phyloP scores from a whole-genome alignment of 2,329 filamentous ascomycete species.

The Tolypocladium amazonense region DNA sequence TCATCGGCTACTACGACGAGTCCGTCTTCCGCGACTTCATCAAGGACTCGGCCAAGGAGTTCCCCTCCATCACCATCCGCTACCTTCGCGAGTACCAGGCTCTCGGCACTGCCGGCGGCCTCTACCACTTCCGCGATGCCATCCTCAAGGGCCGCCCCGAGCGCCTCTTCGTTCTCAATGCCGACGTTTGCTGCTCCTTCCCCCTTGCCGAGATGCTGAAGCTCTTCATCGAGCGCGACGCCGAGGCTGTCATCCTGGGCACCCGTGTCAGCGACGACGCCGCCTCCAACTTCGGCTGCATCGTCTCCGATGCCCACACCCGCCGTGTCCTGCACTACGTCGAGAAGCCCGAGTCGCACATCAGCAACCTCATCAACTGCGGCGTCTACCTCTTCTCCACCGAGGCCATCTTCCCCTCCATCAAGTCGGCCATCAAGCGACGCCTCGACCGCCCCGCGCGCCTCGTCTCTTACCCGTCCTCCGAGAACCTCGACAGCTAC shows the following conservation, averaged over 20 bases:
- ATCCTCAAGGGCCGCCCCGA: conserved; percentile 94
- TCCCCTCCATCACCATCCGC: conserved; percentile 75
- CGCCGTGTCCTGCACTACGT: conserved; percentile 97
- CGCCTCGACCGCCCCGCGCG: conserved; percentile 75
- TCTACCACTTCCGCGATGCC: conserved; percentile 98
- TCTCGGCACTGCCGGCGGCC: conserved; percentile 85
- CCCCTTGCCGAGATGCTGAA: conserved; percentile 91
- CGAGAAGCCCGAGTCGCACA: conserved; percentile 95
- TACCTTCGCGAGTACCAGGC: conserved; percentile 98
- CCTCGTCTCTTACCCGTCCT: conserved; percentile 88
- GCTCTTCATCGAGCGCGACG: conserved; percentile 88
- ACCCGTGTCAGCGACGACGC: conserved; percentile 86
- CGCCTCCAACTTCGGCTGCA: conserved; percentile 94
- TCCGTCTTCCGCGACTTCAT: conserved; percentile 96
- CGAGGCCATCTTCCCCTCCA: conserved; percentile 92
- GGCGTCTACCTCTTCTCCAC: conserved; percentile 96
- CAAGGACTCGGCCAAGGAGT: conserved; percentile 76
- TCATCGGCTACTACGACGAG: conserved; percentile 99
- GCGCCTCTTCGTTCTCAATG: conserved; percentile 94
- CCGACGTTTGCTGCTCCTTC: conserved; percentile 98
- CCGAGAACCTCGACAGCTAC: conserved; percentile 75
- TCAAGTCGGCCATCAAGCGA: conserved; percentile 89
- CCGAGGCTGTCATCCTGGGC: conserved; percentile 91
- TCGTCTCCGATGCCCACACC: conserved; percentile 87
- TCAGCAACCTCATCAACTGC: conserved; percentile 98